Base-by-base conservation (phyloP, 192 early-diverging fungal species). In the Borealophlyctis nickersoniae region DNA sequence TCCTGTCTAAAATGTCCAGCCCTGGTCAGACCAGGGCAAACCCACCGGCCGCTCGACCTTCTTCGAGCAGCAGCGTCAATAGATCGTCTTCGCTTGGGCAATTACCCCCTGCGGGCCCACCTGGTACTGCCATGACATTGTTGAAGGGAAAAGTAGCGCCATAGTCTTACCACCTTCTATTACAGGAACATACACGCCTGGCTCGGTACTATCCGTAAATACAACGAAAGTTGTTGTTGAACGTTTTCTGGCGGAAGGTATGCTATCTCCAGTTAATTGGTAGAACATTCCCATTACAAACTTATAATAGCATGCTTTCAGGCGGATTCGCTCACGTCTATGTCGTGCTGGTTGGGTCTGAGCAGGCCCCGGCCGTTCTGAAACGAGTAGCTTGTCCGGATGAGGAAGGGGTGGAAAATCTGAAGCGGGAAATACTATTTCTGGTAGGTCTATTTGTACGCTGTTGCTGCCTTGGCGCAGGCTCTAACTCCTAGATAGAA, bases 271-370 rank as follows among this genome's bases (percentile, higher is more conserved):
- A 30, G 52, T 28, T 54, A 31, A 33, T 62, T 1, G n/a, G n/a
- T n/a, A n/a, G n/a, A n/a, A n/a, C n/a, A n/a, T 31, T 26, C 11
- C 7, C 39, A 45, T 13, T 45, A 45, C 9, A 45, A 45, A 7
- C 19, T 19, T 45, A 13, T 13, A 7, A 7, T 45, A 36, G 23
- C 52, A n/a, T 13, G 14, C 16, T 58, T 36, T 1, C 54, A 89
- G 92, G 95, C 49, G 93, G 92, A 4, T 91, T 93, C 65, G 92
- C 95, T 11, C 90, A 96, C 75, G 87, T 98, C 24, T 98, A 98
- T 65, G 65, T 91, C 45, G 92, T 90, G 0, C 72, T 74, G 3
- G 70, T 86, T 4, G 68, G 76, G 45, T 73, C 73, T 7, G 78
- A 79, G 14, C 49, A 62, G 16, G 14, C 27, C 53, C 63, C 51